Percentiles rank a stretch among this genome's conserved stretches.
Evolutionary conservation across 345 rosid genomes (phyloP).

Genomic region (Acer saccharum): DNA sequence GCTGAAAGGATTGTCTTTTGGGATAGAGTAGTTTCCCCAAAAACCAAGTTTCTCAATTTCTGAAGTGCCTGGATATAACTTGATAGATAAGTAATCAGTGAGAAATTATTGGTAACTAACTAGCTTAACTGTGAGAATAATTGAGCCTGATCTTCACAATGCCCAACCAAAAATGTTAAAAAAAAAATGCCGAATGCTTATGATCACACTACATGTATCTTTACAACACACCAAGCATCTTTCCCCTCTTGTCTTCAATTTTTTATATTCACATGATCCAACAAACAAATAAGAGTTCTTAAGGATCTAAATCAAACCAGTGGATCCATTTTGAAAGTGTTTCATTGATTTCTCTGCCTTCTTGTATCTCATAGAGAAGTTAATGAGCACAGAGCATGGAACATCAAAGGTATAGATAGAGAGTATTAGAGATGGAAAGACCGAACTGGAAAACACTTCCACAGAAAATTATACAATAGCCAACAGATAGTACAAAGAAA

Average conservation of each 20-base stretch:
- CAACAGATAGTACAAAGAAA: not conserved
- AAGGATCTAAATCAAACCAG: not conserved
- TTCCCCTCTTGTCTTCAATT: no score
- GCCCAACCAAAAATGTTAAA: not conserved
- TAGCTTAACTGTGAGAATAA: not conserved
- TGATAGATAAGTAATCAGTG: constrained; percentile 13
- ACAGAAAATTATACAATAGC: not conserved
- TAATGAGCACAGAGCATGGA: not conserved
- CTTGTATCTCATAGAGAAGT: not conserved
- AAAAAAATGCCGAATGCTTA: no score
- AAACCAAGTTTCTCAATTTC: constrained; percentile 55
- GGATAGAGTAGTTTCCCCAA: constrained; percentile 88
- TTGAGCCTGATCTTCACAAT: not conserved
- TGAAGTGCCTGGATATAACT: constrained; percentile 43
- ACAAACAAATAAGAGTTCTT: not conserved
- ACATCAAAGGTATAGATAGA: no score
- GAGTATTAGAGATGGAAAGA: no score
- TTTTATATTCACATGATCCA: no score
- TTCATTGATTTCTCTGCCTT: not conserved
- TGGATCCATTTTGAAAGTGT: not conserved
- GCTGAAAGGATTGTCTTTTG: constrained; percentile 63
- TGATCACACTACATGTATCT: no score
- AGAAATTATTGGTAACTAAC: not conserved
- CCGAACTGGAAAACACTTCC: no score
- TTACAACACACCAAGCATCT: no score